Conservation (phyloP, 148 eudicot genomes). For the Hydrangea macrophylla region DNA sequence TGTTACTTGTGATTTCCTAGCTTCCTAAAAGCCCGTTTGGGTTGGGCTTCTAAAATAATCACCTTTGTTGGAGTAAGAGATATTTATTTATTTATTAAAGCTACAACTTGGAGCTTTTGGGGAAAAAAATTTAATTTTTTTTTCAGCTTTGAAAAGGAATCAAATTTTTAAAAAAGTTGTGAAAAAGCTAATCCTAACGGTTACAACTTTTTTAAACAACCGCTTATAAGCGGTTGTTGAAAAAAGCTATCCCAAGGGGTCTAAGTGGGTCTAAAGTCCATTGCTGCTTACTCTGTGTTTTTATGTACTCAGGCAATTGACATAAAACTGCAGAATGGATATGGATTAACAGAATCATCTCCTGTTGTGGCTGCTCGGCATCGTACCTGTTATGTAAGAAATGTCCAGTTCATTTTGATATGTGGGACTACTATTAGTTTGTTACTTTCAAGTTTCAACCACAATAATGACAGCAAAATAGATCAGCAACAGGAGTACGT, state of each 20-base stretch:
- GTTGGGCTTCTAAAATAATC: too few species aligned
- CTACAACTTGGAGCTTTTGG: neutral
- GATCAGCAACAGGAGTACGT: neutral
- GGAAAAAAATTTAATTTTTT: too few species aligned
- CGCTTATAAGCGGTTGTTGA: too few species aligned
- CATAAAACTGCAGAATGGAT: conserved; percentile 73
- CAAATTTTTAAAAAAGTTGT: too few species aligned
- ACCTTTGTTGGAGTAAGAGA: too few species aligned
- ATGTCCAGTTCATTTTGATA: neutral
- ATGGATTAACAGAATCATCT: conserved; percentile 87
- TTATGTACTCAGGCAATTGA: conserved; percentile 61
- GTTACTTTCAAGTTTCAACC: neutral
- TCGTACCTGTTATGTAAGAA: conserved; percentile 62
- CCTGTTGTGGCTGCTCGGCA: conserved; percentile 78
- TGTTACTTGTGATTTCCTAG: conserved; percentile 17
- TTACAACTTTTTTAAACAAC: too few species aligned
- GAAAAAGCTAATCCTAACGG: too few species aligned
- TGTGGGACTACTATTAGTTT: neutral
- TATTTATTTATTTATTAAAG: too few species aligned
- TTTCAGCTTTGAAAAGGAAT: too few species aligned
- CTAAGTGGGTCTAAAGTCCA: neutral
- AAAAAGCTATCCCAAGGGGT: too few species aligned
- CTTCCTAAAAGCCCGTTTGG: conserved; percentile 13
- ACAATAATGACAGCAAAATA: neutral
- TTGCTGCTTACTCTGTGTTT: conserved; percentile 9